These are phyloP conservation scores for Rhizophora apiculata DNA, from an alignment of 345 rosid species.

Conservation along the genomic window DNA sequence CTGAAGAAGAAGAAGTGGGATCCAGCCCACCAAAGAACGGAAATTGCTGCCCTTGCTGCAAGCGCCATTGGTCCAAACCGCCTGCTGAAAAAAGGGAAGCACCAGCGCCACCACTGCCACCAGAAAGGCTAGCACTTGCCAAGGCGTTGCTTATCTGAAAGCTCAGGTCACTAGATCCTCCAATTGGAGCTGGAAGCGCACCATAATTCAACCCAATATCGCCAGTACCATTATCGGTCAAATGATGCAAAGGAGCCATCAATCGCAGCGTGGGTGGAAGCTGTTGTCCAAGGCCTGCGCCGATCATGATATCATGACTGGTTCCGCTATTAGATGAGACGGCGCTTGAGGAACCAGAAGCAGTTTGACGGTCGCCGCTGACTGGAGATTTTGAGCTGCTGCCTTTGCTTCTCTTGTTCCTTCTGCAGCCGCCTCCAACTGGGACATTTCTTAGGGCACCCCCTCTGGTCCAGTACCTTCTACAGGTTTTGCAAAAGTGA, in stretches of 20 bases:
- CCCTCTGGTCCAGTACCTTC: conserved; percentile 9
- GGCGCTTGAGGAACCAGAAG: neutral
- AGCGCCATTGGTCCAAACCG: conserved; percentile 53
- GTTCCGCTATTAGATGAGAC: conserved; percentile 19
- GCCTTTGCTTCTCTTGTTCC: conserved; percentile 7
- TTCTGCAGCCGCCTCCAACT: conserved; percentile 2
- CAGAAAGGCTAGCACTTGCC: conserved; percentile 21
- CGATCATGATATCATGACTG: conserved; percentile 30
- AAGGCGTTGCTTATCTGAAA: conserved; percentile 39
- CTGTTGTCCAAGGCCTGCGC: conserved; percentile 39
- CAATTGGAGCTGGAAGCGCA: conserved; percentile 30
- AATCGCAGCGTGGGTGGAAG: conserved; percentile 38
- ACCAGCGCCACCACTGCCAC: conserved; percentile 21
- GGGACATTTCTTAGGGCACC: conserved; percentile 6
- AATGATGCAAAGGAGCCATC: conserved; percentile 57
- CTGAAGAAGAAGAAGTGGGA: conserved; percentile 29
- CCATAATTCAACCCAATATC: conserved; percentile 50
- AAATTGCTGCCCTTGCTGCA: conserved; percentile 46
- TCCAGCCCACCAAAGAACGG: conserved; percentile 52
- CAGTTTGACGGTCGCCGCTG: neutral
- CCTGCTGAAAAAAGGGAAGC: conserved; percentile 32
- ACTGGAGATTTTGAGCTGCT: conserved; percentile 1
- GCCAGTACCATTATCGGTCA: conserved; percentile 29
- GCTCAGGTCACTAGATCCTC: conserved; percentile 38
- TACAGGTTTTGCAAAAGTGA: conserved; percentile 4